phyloP scores from a whole-genome alignment of 202 grass and related monocot species.

The Zizania palustris region DNA sequence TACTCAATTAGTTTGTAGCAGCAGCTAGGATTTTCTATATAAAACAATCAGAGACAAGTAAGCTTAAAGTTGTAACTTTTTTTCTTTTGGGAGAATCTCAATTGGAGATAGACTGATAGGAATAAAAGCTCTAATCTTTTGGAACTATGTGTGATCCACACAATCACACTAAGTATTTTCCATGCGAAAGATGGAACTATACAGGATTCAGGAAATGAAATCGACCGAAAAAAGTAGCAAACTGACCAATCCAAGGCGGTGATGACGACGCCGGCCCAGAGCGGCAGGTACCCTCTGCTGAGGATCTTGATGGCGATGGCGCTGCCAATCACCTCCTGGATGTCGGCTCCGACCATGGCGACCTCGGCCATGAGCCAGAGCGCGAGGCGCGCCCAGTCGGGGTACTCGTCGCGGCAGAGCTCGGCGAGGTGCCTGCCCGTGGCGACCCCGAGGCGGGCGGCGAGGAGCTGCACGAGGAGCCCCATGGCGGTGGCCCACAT shows the following conservation, averaged over 20 bases:
- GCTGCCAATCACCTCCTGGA: slow-evolving; percentile 94
- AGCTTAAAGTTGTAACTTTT: neutral
- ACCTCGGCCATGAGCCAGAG: slow-evolving; percentile 93
- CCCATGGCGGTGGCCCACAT: slow-evolving; percentile 87
- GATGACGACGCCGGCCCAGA: slow-evolving; percentile 89
- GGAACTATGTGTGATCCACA: slow-evolving; percentile 32
- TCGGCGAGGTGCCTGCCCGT: slow-evolving; percentile 77
- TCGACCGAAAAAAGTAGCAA: neutral
- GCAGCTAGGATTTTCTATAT: neutral
- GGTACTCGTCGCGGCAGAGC: slow-evolving; percentile 92
- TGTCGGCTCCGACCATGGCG: slow-evolving; percentile 84
- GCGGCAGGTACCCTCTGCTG: slow-evolving; percentile 69
- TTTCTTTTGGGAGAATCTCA: neutral
- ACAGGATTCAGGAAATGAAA: neutral
- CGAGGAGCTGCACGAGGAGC: slow-evolving; percentile 77
- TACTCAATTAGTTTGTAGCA: neutral
- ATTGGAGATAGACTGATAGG: neutral
- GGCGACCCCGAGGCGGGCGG: slow-evolving; percentile 70
- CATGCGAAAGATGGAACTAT: neutral
- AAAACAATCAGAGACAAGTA: neutral
- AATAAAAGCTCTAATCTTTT: slow-evolving; percentile 24
- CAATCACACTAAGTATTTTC: slow-evolving; percentile 1
- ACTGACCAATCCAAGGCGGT: slow-evolving; percentile 85
- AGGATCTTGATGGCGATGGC: slow-evolving; percentile 95
- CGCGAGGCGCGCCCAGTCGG: slow-evolving; percentile 59